Base-by-base conservation (phyloP, 768 basidiomycete species). In the Serendipita indica region DNA sequence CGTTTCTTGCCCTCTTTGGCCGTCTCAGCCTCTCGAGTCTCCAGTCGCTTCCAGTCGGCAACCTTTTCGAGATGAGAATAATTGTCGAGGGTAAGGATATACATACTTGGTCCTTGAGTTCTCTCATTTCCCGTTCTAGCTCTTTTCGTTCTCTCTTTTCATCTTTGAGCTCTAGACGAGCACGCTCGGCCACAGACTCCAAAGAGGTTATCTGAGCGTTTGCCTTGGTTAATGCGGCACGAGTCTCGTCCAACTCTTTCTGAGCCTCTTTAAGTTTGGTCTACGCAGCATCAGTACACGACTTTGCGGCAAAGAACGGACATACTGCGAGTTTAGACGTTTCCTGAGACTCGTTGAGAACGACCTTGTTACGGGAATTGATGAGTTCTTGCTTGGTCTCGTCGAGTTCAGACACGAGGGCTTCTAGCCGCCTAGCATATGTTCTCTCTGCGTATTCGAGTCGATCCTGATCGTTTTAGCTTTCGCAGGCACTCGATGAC, bases 101-200 rank as follows among this genome's bases (percentile, higher is more conserved):
- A 54, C 49, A 28, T 27, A 27, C 49, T 28, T 54, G 49, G 10
- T 54, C 49, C n/a, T 54, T 54, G 16, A 54, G 25, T 28, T 54
- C 49, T 30, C 32, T 33, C 22, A 54, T 27, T 54, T 54, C 49
- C 30, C 32, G 22, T 30, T 54, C 49, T 20, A 33, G 10, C 25
- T 54, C 49, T 30, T 33, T 54, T 30, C 30, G 22, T 28, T 27
- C 49, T 33, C 49, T 4, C 32, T 54, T 54, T 7, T 54, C 49
- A 16, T 28, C 49, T 33, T 54, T 54, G 4, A 13, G 30, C n/a
- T 54, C 49, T 22, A 33, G 32, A 27, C 49, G 49, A 10, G 32
- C 22, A 10, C 32, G 22, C 32, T 54, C 49, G n/a, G 3, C n/a
- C 25, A 28, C 10, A 7, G 20, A 16, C 49, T 54, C 49, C 16